Conservation (phyloP, 1,139 yeast genomes). For the Komagataea norvegica region DNA sequence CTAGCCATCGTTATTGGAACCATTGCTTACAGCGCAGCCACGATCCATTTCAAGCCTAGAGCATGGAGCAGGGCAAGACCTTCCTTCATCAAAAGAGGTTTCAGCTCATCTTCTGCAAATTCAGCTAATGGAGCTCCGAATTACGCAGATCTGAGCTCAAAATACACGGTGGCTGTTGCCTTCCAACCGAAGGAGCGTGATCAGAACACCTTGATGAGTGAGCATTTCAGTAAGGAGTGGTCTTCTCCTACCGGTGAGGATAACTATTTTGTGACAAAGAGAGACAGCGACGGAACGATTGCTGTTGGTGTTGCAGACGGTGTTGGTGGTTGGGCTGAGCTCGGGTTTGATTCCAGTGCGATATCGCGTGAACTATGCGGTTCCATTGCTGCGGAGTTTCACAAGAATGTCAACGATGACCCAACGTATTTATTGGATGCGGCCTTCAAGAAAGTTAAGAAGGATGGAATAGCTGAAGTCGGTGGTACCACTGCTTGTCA, state of each 20-base stretch:
- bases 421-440: slow-evolving; percentile 50
- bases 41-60: slow-evolving; percentile 8
- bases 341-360: slow-evolving; percentile 85
- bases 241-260: slow-evolving; percentile 82
- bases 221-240: slow-evolving; percentile 30
- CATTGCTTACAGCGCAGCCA: slow-evolving; percentile 22
- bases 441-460: slow-evolving; percentile 51
- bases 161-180: slow-evolving; percentile 60
- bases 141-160: slow-evolving; percentile 23
- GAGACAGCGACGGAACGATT: slow-evolving; percentile 34
- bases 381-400: slow-evolving; percentile 32
- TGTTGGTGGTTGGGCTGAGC: slow-evolving; percentile 95
- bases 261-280: slow-evolving; percentile 57
- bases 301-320: slow-evolving; percentile 95
- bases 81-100: slow-evolving; percentile 3
- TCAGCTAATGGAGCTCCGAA: slow-evolving; percentile 8
- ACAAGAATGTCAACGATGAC: slow-evolving; percentile 18
- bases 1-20: slow-evolving; percentile 13
- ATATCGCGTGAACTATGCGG: slow-evolving; percentile 66
- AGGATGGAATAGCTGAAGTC: slow-evolving; percentile 62
- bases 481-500: slow-evolving; percentile 97
- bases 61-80: background rate
- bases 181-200: slow-evolving; percentile 68
- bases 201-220: slow-evolving; percentile 34
- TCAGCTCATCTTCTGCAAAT: slow-evolving; percentile 11